phyloP scores from a whole-genome alignment of 2,329 filamentous ascomycete genomes.

The Nemania bipapillata region DNA sequence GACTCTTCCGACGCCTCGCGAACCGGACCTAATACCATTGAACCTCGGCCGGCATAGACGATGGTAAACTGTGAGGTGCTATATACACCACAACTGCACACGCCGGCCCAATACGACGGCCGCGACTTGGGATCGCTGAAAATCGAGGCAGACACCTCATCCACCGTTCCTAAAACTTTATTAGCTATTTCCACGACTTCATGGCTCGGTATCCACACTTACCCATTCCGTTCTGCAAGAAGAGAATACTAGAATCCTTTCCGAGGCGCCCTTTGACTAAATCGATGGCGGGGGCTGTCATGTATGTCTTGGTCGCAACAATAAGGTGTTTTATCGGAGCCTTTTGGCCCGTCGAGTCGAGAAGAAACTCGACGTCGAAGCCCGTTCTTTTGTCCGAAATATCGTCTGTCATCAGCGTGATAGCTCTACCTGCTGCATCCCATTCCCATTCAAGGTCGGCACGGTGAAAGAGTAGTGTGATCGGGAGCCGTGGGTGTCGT shows the following conservation, averaged over 20 bases:
- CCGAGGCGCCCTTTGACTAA: constrained; percentile 10
- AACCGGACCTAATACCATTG: constrained; percentile 6
- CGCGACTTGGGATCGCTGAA: constrained; percentile 14
- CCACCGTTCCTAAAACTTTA: constrained; percentile 8
- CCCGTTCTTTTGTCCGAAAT: constrained; percentile 10
- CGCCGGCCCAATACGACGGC: constrained; percentile 16
- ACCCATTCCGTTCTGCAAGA: constrained; percentile 23
- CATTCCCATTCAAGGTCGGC: constrained; percentile 5
- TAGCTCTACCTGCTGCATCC: constrained; percentile 14
- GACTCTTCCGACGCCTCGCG: neutral
- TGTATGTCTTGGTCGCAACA: constrained; percentile 23
- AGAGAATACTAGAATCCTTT: constrained; percentile 4
- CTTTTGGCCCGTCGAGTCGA: constrained; percentile 4
- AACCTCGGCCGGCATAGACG: constrained; percentile 11
- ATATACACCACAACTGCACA: constrained; percentile 13
- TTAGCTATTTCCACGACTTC: constrained; percentile 1
- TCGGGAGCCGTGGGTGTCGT: constrained; percentile 5
- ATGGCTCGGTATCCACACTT: neutral
- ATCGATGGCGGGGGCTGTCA: constrained; percentile 4
- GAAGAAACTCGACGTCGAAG: constrained; percentile 13
- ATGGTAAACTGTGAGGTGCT: constrained; percentile 12
- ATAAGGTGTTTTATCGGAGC: constrained; percentile 16
- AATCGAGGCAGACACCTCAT: constrained; percentile 10
- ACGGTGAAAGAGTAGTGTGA: constrained; percentile 16
- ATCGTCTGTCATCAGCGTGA: constrained; percentile 4